Conservation (phyloP, 1,139 yeast genomes). For the Pichia sp. region DNA sequence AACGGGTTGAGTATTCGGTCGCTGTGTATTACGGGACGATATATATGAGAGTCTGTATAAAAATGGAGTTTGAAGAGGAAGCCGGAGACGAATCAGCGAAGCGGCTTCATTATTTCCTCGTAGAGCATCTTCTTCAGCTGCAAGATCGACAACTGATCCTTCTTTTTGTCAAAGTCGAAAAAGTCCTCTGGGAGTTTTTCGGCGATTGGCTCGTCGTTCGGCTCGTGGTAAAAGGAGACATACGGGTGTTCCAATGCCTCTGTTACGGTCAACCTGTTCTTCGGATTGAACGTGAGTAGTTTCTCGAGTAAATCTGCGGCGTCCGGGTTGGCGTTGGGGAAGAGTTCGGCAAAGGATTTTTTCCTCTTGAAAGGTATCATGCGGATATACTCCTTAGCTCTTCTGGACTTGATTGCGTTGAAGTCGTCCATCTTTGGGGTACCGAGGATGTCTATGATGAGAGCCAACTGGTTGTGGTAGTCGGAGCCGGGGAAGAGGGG, state of each 20-base stretch:
- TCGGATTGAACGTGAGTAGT: conserved; percentile 60
- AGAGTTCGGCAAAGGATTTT: conserved; percentile 37
- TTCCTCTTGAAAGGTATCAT: conserved; percentile 53
- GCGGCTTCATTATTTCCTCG: conserved; percentile 48
- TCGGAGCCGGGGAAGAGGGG: conserved; percentile 82
- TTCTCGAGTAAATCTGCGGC: conserved; percentile 61
- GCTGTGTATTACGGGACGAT: too few species aligned
- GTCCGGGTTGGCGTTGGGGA: conserved; percentile 48
- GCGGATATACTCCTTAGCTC: conserved; percentile 60
- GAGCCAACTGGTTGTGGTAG: conserved; percentile 59
- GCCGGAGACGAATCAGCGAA: conserved; percentile 8
- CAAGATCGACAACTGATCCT: conserved; percentile 44
- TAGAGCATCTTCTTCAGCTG: conserved; percentile 52
- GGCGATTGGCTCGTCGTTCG: conserved; percentile 66
- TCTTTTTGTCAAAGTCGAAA: conserved; percentile 57
- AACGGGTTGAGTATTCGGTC: too few species aligned
- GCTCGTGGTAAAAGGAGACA: conserved; percentile 61
- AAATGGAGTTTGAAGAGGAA: too few species aligned
- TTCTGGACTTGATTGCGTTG: conserved; percentile 50
- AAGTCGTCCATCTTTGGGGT: conserved; percentile 60
- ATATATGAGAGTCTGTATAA: too few species aligned
- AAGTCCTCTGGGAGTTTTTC: conserved; percentile 53
- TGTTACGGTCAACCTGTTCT: conserved; percentile 56
- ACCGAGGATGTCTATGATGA: conserved; percentile 60
- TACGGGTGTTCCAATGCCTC: conserved; percentile 69